These are phyloP conservation scores for Clarireedia sp. DNA, from an alignment of 2,329 filamentous ascomycete species.

Conservation along the genomic window DNA sequence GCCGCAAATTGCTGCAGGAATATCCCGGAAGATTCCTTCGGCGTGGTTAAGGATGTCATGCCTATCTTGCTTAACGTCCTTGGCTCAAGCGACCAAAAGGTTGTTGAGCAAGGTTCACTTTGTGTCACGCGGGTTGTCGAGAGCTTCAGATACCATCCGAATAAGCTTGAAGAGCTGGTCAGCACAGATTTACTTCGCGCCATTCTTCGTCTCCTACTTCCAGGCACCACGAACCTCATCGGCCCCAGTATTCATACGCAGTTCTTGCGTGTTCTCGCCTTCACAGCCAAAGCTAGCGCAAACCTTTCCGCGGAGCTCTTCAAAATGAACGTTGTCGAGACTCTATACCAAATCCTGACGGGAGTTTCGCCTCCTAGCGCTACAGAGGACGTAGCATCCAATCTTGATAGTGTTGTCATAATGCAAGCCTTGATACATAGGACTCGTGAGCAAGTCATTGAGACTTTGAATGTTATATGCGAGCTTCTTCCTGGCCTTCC, in stretches of 20 bases:
- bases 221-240: conserved; percentile 92
- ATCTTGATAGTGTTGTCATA: conserved; percentile 92
- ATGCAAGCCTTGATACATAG: conserved; percentile 98
- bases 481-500: conserved; percentile 78
- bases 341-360: conserved; percentile 92
- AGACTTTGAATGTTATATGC: conserved; percentile 95
- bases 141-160: conserved; percentile 84
- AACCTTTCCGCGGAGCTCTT: conserved; percentile 81
- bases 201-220: conserved; percentile 78
- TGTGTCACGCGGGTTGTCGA: conserved; percentile 95
- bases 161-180: conserved; percentile 86
- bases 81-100: conserved; percentile 86
- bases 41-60: conserved; percentile 91
- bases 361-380: conserved; percentile 85
- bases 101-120: conserved; percentile 91
- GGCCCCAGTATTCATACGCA: conserved; percentile 92
- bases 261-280: conserved; percentile 84
- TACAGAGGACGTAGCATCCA: conserved; percentile 68
- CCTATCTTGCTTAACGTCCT: conserved; percentile 86
- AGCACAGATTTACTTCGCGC: conserved; percentile 79
- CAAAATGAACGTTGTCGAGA: conserved; percentile 95
- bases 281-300: conserved; percentile 83
- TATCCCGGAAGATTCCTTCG: conserved; percentile 87
- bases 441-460: conserved; percentile 90
- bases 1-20: conserved; percentile 98